phyloP scores from a whole-genome alignment of 257 asterid genomes.

The Thymus quinquecostatus region DNA sequence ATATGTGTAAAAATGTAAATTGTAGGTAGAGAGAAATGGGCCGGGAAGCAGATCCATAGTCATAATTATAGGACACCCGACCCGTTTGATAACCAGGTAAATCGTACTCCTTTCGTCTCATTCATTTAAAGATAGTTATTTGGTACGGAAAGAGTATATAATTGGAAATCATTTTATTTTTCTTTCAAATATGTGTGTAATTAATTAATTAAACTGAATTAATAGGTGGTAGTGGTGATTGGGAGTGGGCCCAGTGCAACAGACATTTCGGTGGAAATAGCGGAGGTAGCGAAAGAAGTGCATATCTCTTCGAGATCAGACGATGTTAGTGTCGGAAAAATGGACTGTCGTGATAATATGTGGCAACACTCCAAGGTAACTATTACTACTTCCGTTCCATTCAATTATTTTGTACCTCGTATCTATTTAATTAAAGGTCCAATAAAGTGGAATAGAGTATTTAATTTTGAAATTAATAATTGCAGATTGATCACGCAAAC shows the following conservation, averaged over 20 bases:
- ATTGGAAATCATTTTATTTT: background rate
- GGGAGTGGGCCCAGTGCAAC: conserved; percentile 61
- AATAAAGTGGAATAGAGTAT: no score
- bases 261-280: conserved; percentile 57
- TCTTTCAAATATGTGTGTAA: background rate
- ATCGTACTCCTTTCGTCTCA: no score
- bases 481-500: conserved; percentile 46
- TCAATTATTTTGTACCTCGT: no score
- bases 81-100: conserved; percentile 56
- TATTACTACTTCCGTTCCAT: no score
- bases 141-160: no score
- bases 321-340: conserved; percentile 27
- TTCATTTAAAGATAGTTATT: no score
- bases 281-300: conserved; percentile 55
- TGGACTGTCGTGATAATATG: conserved; percentile 34
- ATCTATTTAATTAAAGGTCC: no score
- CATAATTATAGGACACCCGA: conserved; percentile 68
- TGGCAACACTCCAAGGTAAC: conserved; percentile 44
- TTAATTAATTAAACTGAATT: background rate
- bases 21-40: conserved; percentile 62
- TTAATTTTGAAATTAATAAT: no score
- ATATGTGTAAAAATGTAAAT: background rate
- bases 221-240: conserved; percentile 68
- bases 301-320: conserved; percentile 62
- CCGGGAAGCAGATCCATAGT: conserved; percentile 65